Base-by-base conservation (phyloP, 768 basidiomycete species). In the Mycena haematopus region DNA sequence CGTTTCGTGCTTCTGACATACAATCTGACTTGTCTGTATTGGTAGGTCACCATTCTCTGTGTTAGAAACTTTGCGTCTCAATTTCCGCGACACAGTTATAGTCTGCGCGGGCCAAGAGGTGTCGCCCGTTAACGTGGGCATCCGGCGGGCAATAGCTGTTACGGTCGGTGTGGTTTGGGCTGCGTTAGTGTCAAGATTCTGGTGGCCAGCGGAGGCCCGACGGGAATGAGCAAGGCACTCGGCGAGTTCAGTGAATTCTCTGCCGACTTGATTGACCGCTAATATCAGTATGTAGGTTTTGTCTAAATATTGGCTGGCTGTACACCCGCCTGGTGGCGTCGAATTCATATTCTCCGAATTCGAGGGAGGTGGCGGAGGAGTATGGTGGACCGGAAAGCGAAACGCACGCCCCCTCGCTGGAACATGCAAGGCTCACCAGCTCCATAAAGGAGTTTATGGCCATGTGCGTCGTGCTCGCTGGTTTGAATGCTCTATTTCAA, bases 141-240 rank as follows among this genome's bases (percentile, higher is more conserved):
- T 84, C 33, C 86, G 90, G 69, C 89, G 97, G 47, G 89, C 89
- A 1, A 66, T 90, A 4, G 84, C 96, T 35, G 96, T 99, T 21
- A 90, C 83, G 0, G 83, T 84, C 7, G 97, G 96, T 9, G 93
- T 95, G 3, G 71, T 96, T 1, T 99, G 93, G 92, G 95, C 95
- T 0, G 84, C 89, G 3, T 76, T 98, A 52, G 87, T 97, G n/a
- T 95, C 93, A 6, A 80, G 93, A 50, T 90, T 90, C 65, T 95
- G 95, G 92, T 99, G 96, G 96, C 97, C 97, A 1, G 86, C 92
- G 14, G 96, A 97, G 70, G 97, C 97, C 0, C 80, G 96, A 49
- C 80, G 91, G 44, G 96, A 99, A 75, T 99, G 3, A 86, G 89
- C 52, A 88, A 87, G 65, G 89, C 87, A 0, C 81, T 99, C 6